Conservation (phyloP, 2,329 filamentous ascomycete species). For the Fusarium citri region DNA sequence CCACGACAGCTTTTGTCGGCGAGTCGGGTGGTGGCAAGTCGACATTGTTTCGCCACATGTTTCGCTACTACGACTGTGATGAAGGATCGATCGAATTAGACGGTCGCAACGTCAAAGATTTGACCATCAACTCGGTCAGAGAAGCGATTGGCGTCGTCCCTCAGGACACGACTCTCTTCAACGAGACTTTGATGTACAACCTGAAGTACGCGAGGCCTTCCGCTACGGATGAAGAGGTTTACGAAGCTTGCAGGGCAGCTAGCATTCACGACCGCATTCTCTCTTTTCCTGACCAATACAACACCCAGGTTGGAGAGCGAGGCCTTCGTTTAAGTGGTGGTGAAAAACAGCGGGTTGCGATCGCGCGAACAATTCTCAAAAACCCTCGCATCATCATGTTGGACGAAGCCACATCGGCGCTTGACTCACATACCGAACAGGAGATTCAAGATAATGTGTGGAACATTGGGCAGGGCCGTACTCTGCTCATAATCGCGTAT, state of each 20-base stretch:
- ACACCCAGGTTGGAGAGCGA: constrained; percentile 91
- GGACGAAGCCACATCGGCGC: constrained; percentile 90
- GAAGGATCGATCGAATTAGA: constrained; percentile 87
- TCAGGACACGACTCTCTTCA: constrained; percentile 95
- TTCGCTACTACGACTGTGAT: constrained; percentile 92
- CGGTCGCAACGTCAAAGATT: constrained; percentile 82
- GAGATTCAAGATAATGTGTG: constrained; percentile 90
- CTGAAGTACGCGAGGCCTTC: constrained; percentile 86
- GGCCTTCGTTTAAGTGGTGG: constrained; percentile 88
- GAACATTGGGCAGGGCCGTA: constrained; percentile 84
- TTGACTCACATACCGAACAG: constrained; percentile 93
- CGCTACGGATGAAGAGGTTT: constrained; percentile 84
- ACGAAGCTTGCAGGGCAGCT: constrained; percentile 83
- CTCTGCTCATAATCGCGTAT: constrained; percentile 94
- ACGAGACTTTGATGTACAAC: constrained; percentile 95
- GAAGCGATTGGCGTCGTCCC: constrained; percentile 94
- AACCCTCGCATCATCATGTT: constrained; percentile 91
- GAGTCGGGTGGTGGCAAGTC: constrained; percentile 98
- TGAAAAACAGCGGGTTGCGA: constrained; percentile 93
- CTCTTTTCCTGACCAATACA: constrained; percentile 86
- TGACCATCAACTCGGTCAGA: constrained; percentile 94
- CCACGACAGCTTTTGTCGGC: constrained; percentile 94
- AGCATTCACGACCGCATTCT: constrained; percentile 95
- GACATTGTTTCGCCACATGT: constrained; percentile 93
- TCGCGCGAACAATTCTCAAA: constrained; percentile 92